Evolutionary conservation across 805 yeast genomes (phyloP).

Genomic region (Hanseniaspora taiwanica): DNA sequence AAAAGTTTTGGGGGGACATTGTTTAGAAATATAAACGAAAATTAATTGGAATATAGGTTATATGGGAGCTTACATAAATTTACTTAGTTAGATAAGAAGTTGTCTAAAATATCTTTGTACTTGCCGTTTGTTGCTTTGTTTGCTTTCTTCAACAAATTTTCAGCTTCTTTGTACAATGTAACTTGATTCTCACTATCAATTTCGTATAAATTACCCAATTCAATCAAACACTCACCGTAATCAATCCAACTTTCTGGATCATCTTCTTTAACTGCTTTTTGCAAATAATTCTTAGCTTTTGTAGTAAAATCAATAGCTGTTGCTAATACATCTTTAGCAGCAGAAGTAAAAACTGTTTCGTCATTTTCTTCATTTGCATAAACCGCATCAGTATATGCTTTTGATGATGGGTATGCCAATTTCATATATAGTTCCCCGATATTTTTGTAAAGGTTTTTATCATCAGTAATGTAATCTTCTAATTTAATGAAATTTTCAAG

Average conservation of each 20-base stretch:
- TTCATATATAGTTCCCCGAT: constrained; percentile 52
- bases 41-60: too few species aligned
- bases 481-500: constrained; percentile 15
- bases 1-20: too few species aligned
- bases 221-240: constrained; percentile 75
- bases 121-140: constrained; percentile 72
- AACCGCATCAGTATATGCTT: too few species aligned
- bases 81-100: constrained; percentile 22
- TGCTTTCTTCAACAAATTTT: constrained; percentile 51
- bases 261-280: constrained; percentile 51
- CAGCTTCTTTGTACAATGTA: constrained; percentile 53
- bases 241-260: constrained; percentile 74
- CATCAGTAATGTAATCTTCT: constrained; percentile 5
- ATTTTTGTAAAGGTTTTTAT: constrained; percentile 31
- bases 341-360: constrained; percentile 7
- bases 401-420: too few species aligned
- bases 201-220: constrained; percentile 61
- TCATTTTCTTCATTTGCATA: constrained; percentile 20
- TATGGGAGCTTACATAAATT: too few species aligned
- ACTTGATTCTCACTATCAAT: constrained; percentile 58
- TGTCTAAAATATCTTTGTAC: constrained; percentile 49
- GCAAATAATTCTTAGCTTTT: constrained; percentile 34
- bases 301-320: constrained; percentile 25
- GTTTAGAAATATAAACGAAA: too few species aligned
- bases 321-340: constrained; percentile 26